phyloP scores from a whole-genome alignment of 2,329 filamentous ascomycete genomes.

The Colletotrichum sp. region DNA sequence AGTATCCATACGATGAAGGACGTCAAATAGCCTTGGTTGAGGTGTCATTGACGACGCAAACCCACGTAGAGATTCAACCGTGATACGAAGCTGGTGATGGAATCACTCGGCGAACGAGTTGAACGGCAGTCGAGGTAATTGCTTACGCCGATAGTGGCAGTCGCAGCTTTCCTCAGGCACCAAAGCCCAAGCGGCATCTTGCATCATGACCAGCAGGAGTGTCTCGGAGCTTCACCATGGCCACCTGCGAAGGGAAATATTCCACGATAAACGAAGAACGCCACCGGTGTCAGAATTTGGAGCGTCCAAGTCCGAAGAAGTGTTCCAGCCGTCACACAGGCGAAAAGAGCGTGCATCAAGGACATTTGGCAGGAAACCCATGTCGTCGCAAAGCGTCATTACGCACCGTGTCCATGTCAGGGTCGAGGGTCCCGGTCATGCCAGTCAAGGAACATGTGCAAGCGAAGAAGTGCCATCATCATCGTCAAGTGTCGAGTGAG shows the following conservation, averaged over 20 bases:
- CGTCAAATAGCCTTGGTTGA: neutral
- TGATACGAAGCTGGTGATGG: neutral
- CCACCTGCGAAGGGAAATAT: neutral
- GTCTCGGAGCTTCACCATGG: constrained; percentile 3
- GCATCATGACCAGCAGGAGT: neutral
- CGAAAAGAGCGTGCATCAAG: constrained; percentile 13
- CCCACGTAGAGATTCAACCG: neutral
- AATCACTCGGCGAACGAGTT: neutral
- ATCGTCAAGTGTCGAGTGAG: constrained; percentile 18
- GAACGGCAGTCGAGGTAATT: constrained; percentile 25
- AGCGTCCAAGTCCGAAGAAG: neutral
- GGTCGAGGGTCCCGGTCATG: constrained; percentile 7
- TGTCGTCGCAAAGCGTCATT: constrained; percentile 10
- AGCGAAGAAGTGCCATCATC: constrained; percentile 19
- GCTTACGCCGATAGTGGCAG: constrained; percentile 18
- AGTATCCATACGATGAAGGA: neutral
- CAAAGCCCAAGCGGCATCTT: neutral
- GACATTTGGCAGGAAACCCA: constrained; percentile 8
- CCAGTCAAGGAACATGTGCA: constrained; percentile 21
- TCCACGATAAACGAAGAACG: neutral
- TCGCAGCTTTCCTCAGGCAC: neutral
- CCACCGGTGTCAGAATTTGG: neutral
- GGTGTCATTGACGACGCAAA: neutral
- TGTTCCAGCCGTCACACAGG: constrained; percentile 5
- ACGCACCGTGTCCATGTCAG: constrained; percentile 19